These are phyloP conservation scores for Microstroma glucosiphilum DNA, from an alignment of 1,284 basidiomycete species.

Conservation along the genomic window DNA sequence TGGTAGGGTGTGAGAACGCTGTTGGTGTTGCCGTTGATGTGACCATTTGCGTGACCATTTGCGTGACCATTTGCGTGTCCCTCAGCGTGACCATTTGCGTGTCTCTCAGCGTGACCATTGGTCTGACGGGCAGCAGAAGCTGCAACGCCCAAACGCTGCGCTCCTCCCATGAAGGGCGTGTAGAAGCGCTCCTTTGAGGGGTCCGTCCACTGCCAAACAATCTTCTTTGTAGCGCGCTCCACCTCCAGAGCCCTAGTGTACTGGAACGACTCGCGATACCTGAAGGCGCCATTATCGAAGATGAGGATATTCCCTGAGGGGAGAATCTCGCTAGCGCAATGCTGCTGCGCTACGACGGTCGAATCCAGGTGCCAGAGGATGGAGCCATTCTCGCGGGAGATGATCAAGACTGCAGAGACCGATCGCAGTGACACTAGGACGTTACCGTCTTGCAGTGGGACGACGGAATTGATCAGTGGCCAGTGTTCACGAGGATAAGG, in stretches of 20 bases:
- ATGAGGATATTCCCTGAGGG: neutral
- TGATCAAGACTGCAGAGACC: slow-evolving; percentile 4
- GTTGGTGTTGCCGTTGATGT: too few species aligned
- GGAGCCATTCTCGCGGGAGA: neutral
- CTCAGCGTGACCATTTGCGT: too few species aligned
- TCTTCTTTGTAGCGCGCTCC: neutral
- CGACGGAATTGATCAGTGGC: slow-evolving; percentile 1
- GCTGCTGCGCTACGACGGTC: slow-evolving; percentile 4
- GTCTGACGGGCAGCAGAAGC: neutral
- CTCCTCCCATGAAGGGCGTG: slow-evolving; percentile 4
- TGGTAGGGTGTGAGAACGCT: too few species aligned
- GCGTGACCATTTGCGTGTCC: too few species aligned
- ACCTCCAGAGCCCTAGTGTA: slow-evolving; percentile 2
- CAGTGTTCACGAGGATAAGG: slow-evolving; percentile 5
- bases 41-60: too few species aligned
- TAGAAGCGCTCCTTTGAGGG: slow-evolving; percentile 3
- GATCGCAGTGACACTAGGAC: neutral
- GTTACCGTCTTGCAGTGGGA: neutral
- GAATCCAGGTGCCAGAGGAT: slow-evolving; percentile 7
- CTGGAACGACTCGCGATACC: slow-evolving; percentile 6
- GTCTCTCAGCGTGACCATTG: too few species aligned
- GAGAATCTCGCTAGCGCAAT: slow-evolving; percentile 1
- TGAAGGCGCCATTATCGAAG: slow-evolving; percentile 6
- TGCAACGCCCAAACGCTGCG: neutral
- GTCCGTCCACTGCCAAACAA: slow-evolving; percentile 4